Conservation (phyloP, 2,329 filamentous ascomycete species). For the Penicillium sp. region DNA sequence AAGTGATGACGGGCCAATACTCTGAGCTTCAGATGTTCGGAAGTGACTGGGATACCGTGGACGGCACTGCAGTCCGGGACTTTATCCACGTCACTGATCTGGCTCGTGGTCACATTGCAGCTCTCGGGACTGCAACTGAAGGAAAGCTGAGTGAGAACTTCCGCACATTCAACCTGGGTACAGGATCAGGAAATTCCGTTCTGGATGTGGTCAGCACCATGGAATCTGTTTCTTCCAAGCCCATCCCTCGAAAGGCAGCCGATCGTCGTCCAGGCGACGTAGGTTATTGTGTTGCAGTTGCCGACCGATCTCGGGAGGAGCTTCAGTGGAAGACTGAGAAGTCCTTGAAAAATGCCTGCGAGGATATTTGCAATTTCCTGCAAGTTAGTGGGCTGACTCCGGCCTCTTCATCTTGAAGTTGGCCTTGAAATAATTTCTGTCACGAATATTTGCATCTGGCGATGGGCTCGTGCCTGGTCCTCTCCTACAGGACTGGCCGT, state of each 20-base stretch:
- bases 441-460: constrained; percentile 1
- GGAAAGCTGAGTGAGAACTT: constrained; percentile 45
- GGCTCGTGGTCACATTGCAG: constrained; percentile 66
- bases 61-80: constrained; percentile 69
- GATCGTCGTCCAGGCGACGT: constrained; percentile 44
- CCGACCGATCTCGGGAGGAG: constrained; percentile 55
- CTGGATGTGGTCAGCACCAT: constrained; percentile 44
- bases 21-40: constrained; percentile 65
- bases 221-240: constrained; percentile 41
- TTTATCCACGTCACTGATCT: constrained; percentile 71
- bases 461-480: constrained; percentile 2
- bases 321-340: constrained; percentile 51
- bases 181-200: constrained; percentile 44
- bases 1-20: constrained; percentile 62
- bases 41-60: constrained; percentile 66
- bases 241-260: constrained; percentile 38
- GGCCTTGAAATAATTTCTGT: constrained; percentile 5
- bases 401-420: constrained; percentile 22
- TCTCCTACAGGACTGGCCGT: neutral
- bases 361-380: constrained; percentile 43
- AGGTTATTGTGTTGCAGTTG: constrained; percentile 44
- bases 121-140: constrained; percentile 48
- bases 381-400: constrained; percentile 32
- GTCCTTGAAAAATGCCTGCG: constrained; percentile 42
- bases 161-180: constrained; percentile 47